A percentile compares a stretch with the other conserved stretches of the same genome.
Evolutionary conservation across 2,329 filamentous ascomycete species (phyloP).

Genomic region (Scopulariopsis brevicaulis): DNA sequence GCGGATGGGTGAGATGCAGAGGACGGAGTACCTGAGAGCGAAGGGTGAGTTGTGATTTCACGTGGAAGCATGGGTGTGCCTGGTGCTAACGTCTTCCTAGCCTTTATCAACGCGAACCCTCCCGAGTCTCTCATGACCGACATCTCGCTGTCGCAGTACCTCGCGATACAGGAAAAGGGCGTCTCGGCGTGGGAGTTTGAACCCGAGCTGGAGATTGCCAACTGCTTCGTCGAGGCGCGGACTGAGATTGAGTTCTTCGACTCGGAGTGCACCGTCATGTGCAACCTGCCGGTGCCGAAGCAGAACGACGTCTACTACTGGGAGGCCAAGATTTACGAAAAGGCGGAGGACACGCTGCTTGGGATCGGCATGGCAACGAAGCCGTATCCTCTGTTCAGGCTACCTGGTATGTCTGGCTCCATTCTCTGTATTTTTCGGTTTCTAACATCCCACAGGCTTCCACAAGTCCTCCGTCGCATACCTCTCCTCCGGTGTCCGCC

Average conservation of each 20-base stretch:
- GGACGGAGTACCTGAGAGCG: conserved; percentile 83
- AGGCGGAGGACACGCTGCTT: conserved; percentile 77
- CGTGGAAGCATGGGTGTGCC: not conserved
- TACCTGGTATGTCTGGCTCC: conserved; percentile 59
- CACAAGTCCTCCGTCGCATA: conserved; percentile 93
- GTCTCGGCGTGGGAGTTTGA: conserved; percentile 99
- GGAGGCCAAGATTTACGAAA: conserved; percentile 98
- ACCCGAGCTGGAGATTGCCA: conserved; percentile 96
- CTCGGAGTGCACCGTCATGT: conserved; percentile 93
- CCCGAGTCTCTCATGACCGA: conserved; percentile 93
- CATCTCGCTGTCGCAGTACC: conserved; percentile 92
- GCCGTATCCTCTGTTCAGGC: conserved; percentile 85
- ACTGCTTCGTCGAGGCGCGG: conserved; percentile 92
- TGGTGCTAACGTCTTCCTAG: conserved; percentile 32
- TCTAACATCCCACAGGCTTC: conserved; percentile 42
- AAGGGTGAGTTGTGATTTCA: conserved; percentile 59
- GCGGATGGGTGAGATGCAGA: conserved; percentile 86
- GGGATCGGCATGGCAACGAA: conserved; percentile 95
- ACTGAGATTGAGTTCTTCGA: conserved; percentile 99
- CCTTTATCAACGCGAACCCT: conserved; percentile 87
- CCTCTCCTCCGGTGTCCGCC: conserved; percentile 72
- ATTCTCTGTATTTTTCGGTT: not conserved
- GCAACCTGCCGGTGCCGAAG: conserved; percentile 92
- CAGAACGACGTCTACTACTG: conserved; percentile 99
- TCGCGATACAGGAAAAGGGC: conserved; percentile 97